These are phyloP conservation scores for Eremomyces bilateralis DNA, from an alignment of 495 filamentous ascomycete genomes.

Conservation along the genomic window DNA sequence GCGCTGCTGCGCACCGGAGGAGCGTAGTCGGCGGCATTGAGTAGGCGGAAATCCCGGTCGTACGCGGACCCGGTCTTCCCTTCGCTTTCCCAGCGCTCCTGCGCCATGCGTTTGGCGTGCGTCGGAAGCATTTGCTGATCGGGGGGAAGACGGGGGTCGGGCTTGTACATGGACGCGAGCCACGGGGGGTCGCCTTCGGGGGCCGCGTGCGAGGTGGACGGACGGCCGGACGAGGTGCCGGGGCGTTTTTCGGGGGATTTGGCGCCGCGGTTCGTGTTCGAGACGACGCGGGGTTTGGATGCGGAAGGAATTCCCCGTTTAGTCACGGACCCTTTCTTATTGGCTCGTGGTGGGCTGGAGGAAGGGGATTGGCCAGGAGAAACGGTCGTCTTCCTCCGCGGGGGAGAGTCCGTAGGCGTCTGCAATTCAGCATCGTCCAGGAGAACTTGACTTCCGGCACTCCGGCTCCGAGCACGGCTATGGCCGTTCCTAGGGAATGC, in stretches of 20 bases:
- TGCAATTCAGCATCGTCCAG: slow-evolving; percentile 29
- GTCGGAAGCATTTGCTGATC: slow-evolving; percentile 93
- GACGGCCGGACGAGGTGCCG: slow-evolving; percentile 36
- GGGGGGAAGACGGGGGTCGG: slow-evolving; percentile 79
- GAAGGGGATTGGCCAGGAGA: too few relatives aligned
- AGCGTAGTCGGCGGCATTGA: slow-evolving; percentile 27
- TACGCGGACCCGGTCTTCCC: slow-evolving; percentile 62
- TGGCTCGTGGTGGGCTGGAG: too few relatives aligned
- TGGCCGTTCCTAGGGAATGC: slow-evolving; percentile 34
- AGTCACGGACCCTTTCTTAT: too few relatives aligned
- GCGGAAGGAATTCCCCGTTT: too few relatives aligned
- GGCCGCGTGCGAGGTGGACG: slow-evolving; percentile 32
- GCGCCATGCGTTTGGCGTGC: slow-evolving; percentile 72
- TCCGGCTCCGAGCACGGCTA: slow-evolving; percentile 52
- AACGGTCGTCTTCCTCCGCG: too few relatives aligned
- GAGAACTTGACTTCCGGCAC: slow-evolving; percentile 35
- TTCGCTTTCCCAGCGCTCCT: slow-evolving; percentile 88
- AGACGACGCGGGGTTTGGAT: too few relatives aligned
- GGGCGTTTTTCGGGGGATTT: slow-evolving; percentile 26
- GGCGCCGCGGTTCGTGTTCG: too few relatives aligned
- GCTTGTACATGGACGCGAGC: slow-evolving; percentile 87
- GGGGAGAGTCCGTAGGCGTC: too few relatives aligned
- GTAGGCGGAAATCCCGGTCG: slow-evolving; percentile 60
- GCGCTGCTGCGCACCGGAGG: neutral
- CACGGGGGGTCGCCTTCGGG: slow-evolving; percentile 93